These are phyloP conservation scores for Phoma sp. DNA, from an alignment of 2,329 filamentous ascomycete species.

Conservation along the genomic window DNA sequence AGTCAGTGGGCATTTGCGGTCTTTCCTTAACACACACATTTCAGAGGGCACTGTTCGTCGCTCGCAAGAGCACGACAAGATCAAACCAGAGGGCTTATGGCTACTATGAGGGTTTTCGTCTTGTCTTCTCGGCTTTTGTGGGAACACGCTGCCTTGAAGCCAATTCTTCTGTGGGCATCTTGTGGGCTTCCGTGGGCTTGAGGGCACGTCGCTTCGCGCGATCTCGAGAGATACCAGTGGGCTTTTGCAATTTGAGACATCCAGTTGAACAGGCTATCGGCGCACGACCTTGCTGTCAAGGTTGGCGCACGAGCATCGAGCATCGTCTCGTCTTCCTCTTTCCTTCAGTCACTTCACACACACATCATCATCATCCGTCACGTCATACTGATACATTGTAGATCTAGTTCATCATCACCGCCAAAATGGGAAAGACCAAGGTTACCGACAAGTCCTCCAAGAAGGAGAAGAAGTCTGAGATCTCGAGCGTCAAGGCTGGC, in stretches of 20 bases:
- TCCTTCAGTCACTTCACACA: conserved; percentile 22
- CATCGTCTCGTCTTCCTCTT: conserved; percentile 28
- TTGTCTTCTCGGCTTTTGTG: conserved; percentile 59
- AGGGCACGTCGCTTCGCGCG: conserved; percentile 48
- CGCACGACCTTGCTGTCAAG: conserved; percentile 28
- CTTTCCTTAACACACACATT: conserved; percentile 50
- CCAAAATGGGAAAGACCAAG: conserved; percentile 49
- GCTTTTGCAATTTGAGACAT: conserved; percentile 52
- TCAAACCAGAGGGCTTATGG: conserved; percentile 48
- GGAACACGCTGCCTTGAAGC: conserved; percentile 59
- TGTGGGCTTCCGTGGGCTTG: conserved; percentile 55
- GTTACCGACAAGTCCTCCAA: conserved; percentile 42
- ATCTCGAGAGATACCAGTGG: conserved; percentile 52
- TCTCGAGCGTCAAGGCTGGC: conserved; percentile 68
- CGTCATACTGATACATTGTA: conserved; percentile 42
- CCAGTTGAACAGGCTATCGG: conserved; percentile 44
- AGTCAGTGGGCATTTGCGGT: conserved; percentile 50
- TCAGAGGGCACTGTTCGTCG: conserved; percentile 44
- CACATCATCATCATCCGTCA: neutral
- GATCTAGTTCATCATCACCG: conserved; percentile 33
- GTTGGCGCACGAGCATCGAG: conserved; percentile 34
- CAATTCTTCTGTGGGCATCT: conserved; percentile 55
- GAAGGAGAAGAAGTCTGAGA: conserved; percentile 67
- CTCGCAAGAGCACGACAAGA: conserved; percentile 45
- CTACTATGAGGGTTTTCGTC: conserved; percentile 50